These are phyloP conservation scores for Pythium brassicae DNA, from an alignment of 352 stramenopile species.

Conservation along the genomic window DNA sequence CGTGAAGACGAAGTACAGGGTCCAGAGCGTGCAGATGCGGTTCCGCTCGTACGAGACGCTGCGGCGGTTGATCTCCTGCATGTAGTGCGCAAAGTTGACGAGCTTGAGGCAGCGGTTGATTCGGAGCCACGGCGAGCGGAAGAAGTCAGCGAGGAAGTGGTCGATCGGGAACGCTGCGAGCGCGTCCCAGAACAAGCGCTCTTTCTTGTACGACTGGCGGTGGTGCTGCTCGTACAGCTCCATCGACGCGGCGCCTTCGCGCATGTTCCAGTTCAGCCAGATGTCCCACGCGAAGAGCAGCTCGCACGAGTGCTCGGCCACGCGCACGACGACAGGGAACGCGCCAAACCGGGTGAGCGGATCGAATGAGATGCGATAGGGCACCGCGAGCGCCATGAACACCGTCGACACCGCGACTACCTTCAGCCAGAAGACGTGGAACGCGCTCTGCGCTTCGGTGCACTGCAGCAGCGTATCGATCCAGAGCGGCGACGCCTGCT, in stretches of 20 bases:
- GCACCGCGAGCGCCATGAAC: conserved; percentile 40
- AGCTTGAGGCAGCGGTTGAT: conserved; percentile 53
- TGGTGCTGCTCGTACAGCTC: conserved; percentile 52
- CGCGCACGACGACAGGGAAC: conserved; percentile 17
- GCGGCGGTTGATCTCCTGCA: conserved; percentile 45
- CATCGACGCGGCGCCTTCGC: conserved; percentile 37
- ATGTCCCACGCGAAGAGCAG: conserved; percentile 50
- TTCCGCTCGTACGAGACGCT: conserved; percentile 50
- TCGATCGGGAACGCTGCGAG: conserved; percentile 47
- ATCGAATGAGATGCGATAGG: conserved; percentile 57
- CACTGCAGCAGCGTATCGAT: conserved; percentile 42
- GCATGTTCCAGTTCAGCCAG: conserved; percentile 63
- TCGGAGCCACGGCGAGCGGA: conserved; percentile 28
- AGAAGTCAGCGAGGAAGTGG: conserved; percentile 51
- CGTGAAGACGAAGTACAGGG: conserved; percentile 39
- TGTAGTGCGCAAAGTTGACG: conserved; percentile 50
- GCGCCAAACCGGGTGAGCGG: conserved; percentile 18
- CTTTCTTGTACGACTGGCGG: conserved; percentile 30
- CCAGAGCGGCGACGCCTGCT: conserved; percentile 26
- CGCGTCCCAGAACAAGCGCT: conserved; percentile 32
- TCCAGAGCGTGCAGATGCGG: conserved; percentile 30
- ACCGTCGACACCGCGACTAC: conserved; percentile 30
- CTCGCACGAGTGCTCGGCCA: conserved; percentile 36
- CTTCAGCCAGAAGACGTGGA: conserved; percentile 49
- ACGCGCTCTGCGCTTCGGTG: conserved; percentile 41